These are phyloP conservation scores for Alternaria arbusti DNA, from an alignment of 2,329 filamentous ascomycete genomes.

Conservation along the genomic window DNA sequence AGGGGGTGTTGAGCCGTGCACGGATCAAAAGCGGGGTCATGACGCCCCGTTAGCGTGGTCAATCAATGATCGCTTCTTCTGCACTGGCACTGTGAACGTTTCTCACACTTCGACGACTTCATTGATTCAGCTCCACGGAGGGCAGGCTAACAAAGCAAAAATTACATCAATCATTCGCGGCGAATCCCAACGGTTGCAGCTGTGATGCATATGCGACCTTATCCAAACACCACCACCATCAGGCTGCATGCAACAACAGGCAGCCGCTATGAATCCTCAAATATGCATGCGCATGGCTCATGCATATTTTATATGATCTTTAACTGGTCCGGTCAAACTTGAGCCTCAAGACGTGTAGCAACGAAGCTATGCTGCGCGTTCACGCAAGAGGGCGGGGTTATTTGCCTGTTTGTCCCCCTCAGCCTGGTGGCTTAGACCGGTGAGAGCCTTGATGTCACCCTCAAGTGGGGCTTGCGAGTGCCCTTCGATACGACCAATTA, in stretches of 20 bases:
- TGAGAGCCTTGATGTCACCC: conserved; percentile 20
- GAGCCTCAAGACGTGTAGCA: conserved; percentile 16
- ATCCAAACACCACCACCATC: not conserved
- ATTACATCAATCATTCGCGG: not conserved
- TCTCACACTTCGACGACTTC: not conserved
- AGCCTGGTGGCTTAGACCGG: conserved; percentile 29
- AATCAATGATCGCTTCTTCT: not conserved
- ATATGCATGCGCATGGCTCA: conserved; percentile 16
- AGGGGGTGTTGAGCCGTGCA: conserved; percentile 3
- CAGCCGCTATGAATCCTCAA: conserved; percentile 14
- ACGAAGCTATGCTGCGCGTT: conserved; percentile 3
- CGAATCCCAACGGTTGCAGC: not conserved
- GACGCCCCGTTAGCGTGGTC: not conserved
- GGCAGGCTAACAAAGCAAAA: not conserved
- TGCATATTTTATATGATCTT: conserved; percentile 10
- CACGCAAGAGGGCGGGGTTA: conserved; percentile 5
- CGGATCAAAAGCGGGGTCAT: conserved; percentile 5
- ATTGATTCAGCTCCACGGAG: not conserved
- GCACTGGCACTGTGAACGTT: not conserved
- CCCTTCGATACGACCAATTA: conserved; percentile 19
- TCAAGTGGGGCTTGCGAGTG: conserved; percentile 19
- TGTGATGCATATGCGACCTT: conserved; percentile 8
- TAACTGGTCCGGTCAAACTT: conserved; percentile 23
- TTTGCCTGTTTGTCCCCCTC: conserved; percentile 21
- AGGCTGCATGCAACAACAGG: conserved; percentile 14